Conservation (phyloP, 2,329 filamentous ascomycete species). For the Parastagonospora avenae region DNA sequence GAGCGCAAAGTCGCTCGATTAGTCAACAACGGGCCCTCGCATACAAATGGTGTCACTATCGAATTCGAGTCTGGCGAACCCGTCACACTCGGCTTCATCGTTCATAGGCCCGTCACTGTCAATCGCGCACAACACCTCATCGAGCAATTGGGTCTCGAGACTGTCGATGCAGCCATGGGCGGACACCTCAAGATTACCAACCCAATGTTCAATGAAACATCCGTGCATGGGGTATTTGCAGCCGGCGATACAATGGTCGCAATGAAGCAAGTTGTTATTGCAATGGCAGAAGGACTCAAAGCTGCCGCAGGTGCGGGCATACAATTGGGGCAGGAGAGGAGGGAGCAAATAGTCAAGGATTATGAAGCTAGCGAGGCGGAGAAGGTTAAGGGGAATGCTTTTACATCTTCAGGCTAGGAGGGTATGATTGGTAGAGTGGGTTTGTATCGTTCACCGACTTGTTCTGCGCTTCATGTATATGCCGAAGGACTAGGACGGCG, state of each 20-base stretch:
- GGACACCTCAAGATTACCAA: conserved; percentile 49
- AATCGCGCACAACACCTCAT: conserved; percentile 38
- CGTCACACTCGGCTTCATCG: conserved; percentile 34
- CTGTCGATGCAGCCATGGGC: conserved; percentile 49
- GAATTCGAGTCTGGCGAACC: conserved; percentile 33
- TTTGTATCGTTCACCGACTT: not conserved
- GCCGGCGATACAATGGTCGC: conserved; percentile 54
- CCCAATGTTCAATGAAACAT: conserved; percentile 57
- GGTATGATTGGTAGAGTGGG: not conserved
- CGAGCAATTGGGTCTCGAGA: conserved; percentile 39
- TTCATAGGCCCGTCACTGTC: conserved; percentile 33
- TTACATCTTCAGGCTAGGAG: not conserved
- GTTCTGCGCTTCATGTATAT: not conserved
- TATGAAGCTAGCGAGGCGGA: conserved; percentile 13
- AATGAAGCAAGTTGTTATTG: conserved; percentile 40
- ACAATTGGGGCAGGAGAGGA: conserved; percentile 29
- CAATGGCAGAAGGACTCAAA: conserved; percentile 37
- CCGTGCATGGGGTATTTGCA: conserved; percentile 58
- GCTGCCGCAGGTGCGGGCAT: conserved; percentile 31
- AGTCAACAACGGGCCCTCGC: conserved; percentile 33
- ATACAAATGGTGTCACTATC: conserved; percentile 33
- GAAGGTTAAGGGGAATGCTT: conserved; percentile 3
- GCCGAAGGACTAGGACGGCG: not conserved
- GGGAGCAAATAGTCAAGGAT: conserved; percentile 13
- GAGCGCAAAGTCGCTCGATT: conserved; percentile 28